Evolutionary conservation across 495 filamentous ascomycete species (phyloP).

Genomic region (Lentithecium fluviatile): DNA sequence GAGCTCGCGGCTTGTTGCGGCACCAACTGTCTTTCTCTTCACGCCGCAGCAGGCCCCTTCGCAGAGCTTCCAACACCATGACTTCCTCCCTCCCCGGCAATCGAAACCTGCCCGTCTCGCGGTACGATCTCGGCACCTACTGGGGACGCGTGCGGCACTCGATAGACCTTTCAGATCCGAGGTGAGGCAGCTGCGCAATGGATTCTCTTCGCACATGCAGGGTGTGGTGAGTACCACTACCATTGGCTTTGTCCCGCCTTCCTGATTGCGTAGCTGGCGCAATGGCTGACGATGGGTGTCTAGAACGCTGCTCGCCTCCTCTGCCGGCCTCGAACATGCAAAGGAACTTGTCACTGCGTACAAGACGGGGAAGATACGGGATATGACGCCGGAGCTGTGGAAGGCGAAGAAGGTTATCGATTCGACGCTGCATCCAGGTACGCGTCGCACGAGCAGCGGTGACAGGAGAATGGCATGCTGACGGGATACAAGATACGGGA

Average conservation of each 20-base stretch:
- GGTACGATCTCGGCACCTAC: constrained; percentile 89
- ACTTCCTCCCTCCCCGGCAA: constrained; percentile 84
- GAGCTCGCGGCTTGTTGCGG: not conserved
- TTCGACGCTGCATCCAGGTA: constrained; percentile 91
- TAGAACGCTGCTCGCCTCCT: constrained; percentile 79
- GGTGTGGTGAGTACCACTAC: constrained; percentile 41
- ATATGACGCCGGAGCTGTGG: constrained; percentile 91
- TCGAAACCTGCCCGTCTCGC: constrained; percentile 82
- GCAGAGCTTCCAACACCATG: constrained; percentile 56
- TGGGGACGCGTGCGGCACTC: constrained; percentile 92
- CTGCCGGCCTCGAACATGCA: constrained; percentile 73
- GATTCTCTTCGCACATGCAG: constrained; percentile 32
- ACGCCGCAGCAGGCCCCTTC: not conserved
- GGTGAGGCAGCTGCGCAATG: constrained; percentile 59
- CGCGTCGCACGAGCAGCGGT: constrained; percentile 22
- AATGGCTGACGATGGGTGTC: constrained; percentile 12
- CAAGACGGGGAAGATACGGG: constrained; percentile 70
- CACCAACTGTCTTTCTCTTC: not conserved
- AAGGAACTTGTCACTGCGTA: constrained; percentile 75
- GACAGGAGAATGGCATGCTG: constrained; percentile 8
- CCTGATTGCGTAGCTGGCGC: constrained; percentile 1
- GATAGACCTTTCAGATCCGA: constrained; percentile 87
- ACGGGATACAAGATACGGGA: constrained; percentile 68
- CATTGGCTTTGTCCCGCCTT: constrained; percentile 8
- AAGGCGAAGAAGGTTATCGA: constrained; percentile 94